Evolutionary conservation across 164 flowering plant genomes (phyloP), one percentile per base, ranked within the genome.

Genomic region (Liquidambar formosana): DNA sequence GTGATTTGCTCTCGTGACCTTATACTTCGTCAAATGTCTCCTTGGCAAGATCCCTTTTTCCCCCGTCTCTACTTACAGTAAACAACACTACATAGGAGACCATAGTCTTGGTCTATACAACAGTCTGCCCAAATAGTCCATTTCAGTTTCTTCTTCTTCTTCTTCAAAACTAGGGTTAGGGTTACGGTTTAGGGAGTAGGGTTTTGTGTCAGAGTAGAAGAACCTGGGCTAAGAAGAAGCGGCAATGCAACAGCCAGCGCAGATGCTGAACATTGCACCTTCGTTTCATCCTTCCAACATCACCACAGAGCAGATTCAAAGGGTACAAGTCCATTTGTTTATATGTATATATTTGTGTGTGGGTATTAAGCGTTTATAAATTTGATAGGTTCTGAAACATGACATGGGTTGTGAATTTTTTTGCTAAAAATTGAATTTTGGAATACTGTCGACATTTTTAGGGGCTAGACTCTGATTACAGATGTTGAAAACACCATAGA

Each of bases 251-350:
- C 76, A 66, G 68, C 45, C 46, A 33, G 59, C 70, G 44, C 64
- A 54, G 63, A 47, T 70, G 46, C 21, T 61, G 66, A 72, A 56
- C 51, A 28, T n/a, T 43, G 48, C 75, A 45, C 71, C 64, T 63
- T 43, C 76, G 15, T 43, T 52, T 10, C 66, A 77, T 59, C 60
- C 65, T 33, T 61, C 51, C 23, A 8, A 66, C 61, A 46, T 76
- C 46, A 73, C 83, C 57, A 79, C 83, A 49, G 83, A 79, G 61
- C 81, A 82, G 79, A 79, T 82, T 82, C 85, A 82, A 45, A 77
- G 66, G 85, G 85, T 82, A 59, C 57, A 8, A 22, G 4, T 38
- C n/a, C 25, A 45, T 54, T 21, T 54, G 11, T 21, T 21, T 54
- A 10, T 21, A 10, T 4, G 18, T 1, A 56, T 52, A 16, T 33